Percentiles rank a stretch among this genome's conserved stretches.
Evolutionary conservation across 805 yeast genomes (phyloP).

Genomic region (Hanseniaspora meyeri): DNA sequence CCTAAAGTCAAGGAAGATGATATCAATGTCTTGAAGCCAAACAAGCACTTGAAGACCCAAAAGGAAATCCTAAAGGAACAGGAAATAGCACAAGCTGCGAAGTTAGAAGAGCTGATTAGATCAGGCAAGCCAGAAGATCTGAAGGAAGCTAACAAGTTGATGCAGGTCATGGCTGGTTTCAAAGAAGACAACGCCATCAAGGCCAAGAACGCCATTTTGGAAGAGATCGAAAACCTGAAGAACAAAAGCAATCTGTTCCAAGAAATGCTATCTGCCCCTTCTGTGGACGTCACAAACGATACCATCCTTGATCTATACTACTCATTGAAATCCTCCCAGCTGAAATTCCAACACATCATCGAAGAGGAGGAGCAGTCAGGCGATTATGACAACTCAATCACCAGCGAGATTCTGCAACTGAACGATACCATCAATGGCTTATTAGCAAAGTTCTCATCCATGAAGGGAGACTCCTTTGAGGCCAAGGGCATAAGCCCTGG

Average conservation of each 20-base stretch:
- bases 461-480: constrained; percentile 59
- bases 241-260: constrained; percentile 77
- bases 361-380: constrained; percentile 53
- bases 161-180: constrained; percentile 98
- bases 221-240: constrained; percentile 70
- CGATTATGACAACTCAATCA: constrained; percentile 42
- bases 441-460: constrained; percentile 49
- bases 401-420: constrained; percentile 50
- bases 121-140: constrained; percentile 92
- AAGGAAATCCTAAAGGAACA: constrained; percentile 90
- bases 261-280: constrained; percentile 61
- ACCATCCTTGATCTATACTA: constrained; percentile 67
- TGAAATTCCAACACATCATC: constrained; percentile 72
- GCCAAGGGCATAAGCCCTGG: constrained; percentile 30
- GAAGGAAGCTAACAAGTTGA: constrained; percentile 88
- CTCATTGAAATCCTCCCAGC: constrained; percentile 71
- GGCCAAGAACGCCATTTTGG: constrained; percentile 65
- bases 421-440: constrained; percentile 67
- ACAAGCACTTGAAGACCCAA: constrained; percentile 73
- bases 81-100: constrained; percentile 82
- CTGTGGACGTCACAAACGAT: constrained; percentile 36
- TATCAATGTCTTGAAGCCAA: constrained; percentile 83
- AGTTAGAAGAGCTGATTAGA: constrained; percentile 86
- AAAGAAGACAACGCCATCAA: constrained; percentile 58
- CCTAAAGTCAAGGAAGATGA: constrained; percentile 87